Evolutionary conservation across 108 stramenopile genomes (phyloP).

Genomic region (Cyclotella baltica): DNA sequence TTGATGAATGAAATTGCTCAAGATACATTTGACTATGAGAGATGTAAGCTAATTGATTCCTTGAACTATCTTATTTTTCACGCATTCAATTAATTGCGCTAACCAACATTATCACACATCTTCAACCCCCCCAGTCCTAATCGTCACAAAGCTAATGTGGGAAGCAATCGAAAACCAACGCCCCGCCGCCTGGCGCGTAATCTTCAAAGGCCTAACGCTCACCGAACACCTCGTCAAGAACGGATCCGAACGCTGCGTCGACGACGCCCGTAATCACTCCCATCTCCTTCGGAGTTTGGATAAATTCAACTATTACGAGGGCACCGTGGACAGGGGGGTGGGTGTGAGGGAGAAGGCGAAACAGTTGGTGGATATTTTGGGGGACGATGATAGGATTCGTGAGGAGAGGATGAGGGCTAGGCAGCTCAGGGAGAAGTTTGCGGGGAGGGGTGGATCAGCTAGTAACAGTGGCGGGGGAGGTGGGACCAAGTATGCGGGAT

Average conservation of each 20-base stretch:
- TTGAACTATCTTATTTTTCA: background rate
- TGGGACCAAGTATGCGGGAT: conserved; percentile 61
- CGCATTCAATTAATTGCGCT: too few species aligned
- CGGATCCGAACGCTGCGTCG: conserved; percentile 94
- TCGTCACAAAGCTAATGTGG: conserved; percentile 83
- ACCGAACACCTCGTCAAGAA: conserved; percentile 96
- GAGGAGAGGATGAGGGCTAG: conserved; percentile 92
- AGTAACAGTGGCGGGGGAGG: conserved; percentile 46
- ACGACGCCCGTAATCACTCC: conserved; percentile 93
- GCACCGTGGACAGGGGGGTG: conserved; percentile 86
- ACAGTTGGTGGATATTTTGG: conserved; percentile 89
- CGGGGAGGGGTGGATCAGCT: conserved; percentile 50
- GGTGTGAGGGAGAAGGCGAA: conserved; percentile 95
- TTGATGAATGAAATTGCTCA: conserved; percentile 94
- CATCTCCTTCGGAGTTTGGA: conserved; percentile 76
- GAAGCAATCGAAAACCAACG: conserved; percentile 87
- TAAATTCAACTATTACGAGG: conserved; percentile 97
- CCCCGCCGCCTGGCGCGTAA: conserved; percentile 87
- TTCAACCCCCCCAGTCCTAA: conserved; percentile 52
- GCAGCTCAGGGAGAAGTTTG: conserved; percentile 86
- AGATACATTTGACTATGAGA: conserved; percentile 93
- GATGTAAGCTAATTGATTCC: conserved; percentile 53
- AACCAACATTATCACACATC: background rate
- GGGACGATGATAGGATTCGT: conserved; percentile 92
- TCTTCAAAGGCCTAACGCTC: conserved; percentile 93